Evolutionary conservation across 768 basidiomycete species (phyloP).

Genomic region (Lactifluus hygrophoroides): DNA sequence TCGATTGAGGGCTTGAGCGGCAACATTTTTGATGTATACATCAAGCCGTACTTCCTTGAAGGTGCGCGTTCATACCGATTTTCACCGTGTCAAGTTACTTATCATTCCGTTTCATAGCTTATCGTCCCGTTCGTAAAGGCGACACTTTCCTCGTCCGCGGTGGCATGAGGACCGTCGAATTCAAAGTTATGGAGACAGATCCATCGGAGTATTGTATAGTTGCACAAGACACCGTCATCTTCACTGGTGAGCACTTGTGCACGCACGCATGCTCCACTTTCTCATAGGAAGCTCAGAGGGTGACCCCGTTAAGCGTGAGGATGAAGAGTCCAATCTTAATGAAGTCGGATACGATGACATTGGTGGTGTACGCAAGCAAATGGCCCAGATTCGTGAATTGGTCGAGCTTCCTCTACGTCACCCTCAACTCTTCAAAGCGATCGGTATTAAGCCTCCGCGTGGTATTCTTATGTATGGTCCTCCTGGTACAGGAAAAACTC

Average conservation of each 20-base stretch:
- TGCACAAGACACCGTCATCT: constrained; percentile 97
- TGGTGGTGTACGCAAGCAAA: constrained; percentile 98
- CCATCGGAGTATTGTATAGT: constrained; percentile 98
- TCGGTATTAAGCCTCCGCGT: constrained; percentile 99
- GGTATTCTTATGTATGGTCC: constrained; percentile 99
- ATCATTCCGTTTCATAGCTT: constrained; percentile 26
- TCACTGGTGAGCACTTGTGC: constrained; percentile 51
- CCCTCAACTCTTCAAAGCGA: constrained; percentile 98
- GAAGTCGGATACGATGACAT: constrained; percentile 99
- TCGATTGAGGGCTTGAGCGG: constrained; percentile 96
- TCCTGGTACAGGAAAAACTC: constrained; percentile 98
- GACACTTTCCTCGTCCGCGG: constrained; percentile 99
- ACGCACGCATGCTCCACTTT: not conserved
- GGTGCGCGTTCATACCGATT: constrained; percentile 35
- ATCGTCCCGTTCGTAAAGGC: constrained; percentile 92
- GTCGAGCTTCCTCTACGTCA: constrained; percentile 97
- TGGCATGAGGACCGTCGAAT: constrained; percentile 97
- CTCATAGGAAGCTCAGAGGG: constrained; percentile 55
- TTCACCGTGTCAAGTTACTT: not conserved
- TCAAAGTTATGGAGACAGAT: constrained; percentile 98
- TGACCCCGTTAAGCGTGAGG: constrained; percentile 97
- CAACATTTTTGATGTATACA: constrained; percentile 97
- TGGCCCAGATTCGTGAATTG: constrained; percentile 99
- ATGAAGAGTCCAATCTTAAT: constrained; percentile 92
- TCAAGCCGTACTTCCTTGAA: constrained; percentile 98